Evolutionary conservation across 2,329 filamentous ascomycete genomes (phyloP).

Genomic region (Ceratocystiopsis sp.): DNA sequence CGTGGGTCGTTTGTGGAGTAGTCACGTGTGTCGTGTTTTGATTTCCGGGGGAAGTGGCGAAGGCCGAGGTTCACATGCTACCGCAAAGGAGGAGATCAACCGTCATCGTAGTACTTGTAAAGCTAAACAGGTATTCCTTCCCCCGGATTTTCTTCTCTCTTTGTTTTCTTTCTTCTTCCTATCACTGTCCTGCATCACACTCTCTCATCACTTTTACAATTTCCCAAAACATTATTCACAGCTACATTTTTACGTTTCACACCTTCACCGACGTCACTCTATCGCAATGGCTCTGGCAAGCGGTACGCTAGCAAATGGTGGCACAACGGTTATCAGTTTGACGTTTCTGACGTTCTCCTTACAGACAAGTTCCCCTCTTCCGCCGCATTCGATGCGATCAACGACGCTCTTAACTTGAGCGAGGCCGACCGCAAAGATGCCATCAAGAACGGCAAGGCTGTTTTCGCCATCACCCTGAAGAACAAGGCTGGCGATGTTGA

Average conservation of each 20-base stretch:
- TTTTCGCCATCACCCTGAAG: conserved; percentile 88
- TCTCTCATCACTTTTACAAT: background rate
- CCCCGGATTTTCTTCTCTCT: background rate
- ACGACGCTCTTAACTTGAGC: conserved; percentile 47
- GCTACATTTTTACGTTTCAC: background rate
- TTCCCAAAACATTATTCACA: background rate
- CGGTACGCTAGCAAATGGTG: background rate
- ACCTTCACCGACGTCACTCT: background rate
- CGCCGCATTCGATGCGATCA: conserved; percentile 78
- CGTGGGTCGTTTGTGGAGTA: no score
- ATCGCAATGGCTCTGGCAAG: conserved; percentile 4
- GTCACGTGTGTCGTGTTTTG: no score
- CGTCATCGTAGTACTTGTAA: background rate
- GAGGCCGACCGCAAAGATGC: conserved; percentile 63
- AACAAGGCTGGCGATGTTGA: conserved; percentile 65
- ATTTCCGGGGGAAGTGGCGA: no score
- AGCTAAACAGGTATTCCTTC: background rate
- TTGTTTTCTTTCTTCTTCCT: background rate
- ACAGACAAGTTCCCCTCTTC: conserved; percentile 77
- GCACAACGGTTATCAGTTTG: background rate
- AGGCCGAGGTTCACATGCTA: no score
- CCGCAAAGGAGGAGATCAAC: no score
- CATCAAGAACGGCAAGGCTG: conserved; percentile 70
- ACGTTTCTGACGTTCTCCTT: background rate
- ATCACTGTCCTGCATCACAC: background rate